These are phyloP conservation scores for Kodamaea leandrae DNA, from an alignment of 805 yeast genomes.

Conservation along the genomic window DNA sequence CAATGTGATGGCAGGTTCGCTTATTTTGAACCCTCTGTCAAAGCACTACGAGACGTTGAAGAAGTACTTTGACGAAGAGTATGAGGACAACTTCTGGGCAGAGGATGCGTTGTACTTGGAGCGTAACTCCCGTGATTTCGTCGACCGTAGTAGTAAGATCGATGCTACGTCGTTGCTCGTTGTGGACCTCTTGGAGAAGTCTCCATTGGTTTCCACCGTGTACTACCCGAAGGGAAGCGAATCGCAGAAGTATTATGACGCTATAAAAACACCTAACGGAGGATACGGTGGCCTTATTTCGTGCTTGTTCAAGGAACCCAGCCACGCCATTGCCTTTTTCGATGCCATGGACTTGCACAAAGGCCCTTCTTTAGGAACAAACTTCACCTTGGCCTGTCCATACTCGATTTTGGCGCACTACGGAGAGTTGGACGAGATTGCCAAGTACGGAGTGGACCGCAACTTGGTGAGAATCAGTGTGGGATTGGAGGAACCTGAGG, in stretches of 20 bases:
- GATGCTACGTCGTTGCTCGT: slow-evolving; percentile 56
- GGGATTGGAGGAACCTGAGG: slow-evolving; percentile 74
- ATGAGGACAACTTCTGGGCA: slow-evolving; percentile 79
- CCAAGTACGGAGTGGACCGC: slow-evolving; percentile 77
- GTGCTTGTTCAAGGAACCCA: slow-evolving; percentile 60
- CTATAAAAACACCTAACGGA: slow-evolving; percentile 60
- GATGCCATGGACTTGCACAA: slow-evolving; percentile 68
- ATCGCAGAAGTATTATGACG: slow-evolving; percentile 67
- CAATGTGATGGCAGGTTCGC: slow-evolving; percentile 91
- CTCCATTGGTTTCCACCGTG: slow-evolving; percentile 57
- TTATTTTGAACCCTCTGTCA: slow-evolving; percentile 72
- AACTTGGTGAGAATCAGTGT: slow-evolving; percentile 77
- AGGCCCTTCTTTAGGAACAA: slow-evolving; percentile 91
- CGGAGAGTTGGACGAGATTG: slow-evolving; percentile 74
- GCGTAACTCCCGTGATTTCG: slow-evolving; percentile 89
- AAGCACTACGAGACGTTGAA: slow-evolving; percentile 49
- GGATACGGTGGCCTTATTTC: slow-evolving; percentile 91
- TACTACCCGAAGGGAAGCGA: slow-evolving; percentile 66
- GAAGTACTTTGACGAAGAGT: slow-evolving; percentile 48
- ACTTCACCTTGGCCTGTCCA: slow-evolving; percentile 86
- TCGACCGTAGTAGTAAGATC: slow-evolving; percentile 53
- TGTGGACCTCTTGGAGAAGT: slow-evolving; percentile 49
- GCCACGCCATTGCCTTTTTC: slow-evolving; percentile 71
- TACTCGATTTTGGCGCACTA: slow-evolving; percentile 85
- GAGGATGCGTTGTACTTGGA: slow-evolving; percentile 93